These are phyloP conservation scores for Malassezia dermatis DNA, from an alignment of 1,284 basidiomycete genomes.

Conservation along the genomic window DNA sequence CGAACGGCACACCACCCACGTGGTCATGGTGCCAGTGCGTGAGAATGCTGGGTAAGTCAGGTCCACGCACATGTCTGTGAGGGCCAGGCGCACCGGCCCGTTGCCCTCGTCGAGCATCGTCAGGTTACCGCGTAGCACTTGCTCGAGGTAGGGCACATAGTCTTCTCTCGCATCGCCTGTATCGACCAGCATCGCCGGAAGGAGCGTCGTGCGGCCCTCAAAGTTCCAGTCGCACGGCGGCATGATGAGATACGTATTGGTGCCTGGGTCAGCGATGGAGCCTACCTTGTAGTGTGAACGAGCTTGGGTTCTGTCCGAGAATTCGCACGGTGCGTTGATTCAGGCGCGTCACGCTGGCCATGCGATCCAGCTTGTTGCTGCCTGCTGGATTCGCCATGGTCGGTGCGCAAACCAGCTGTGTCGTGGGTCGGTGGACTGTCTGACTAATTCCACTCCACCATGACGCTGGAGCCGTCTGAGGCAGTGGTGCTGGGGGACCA, in stretches of 20 bases:
- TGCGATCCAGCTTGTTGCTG: conserved; percentile 4
- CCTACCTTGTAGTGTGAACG: conserved; percentile 76
- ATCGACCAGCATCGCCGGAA: conserved; percentile 65
- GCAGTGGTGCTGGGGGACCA: conserved; percentile 5
- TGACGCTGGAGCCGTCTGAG: neutral
- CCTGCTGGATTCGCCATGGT: neutral
- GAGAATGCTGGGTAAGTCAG: conserved; percentile 60
- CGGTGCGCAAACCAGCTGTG: neutral
- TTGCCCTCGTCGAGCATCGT: conserved; percentile 18
- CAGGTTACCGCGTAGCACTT: conserved; percentile 51
- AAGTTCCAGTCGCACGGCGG: conserved; percentile 30
- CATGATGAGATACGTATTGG: conserved; percentile 76
- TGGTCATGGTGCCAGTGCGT: conserved; percentile 89
- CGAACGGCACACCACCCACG: conserved; percentile 62
- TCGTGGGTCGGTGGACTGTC: neutral
- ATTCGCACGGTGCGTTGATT: conserved; percentile 48
- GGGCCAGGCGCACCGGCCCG: conserved; percentile 20
- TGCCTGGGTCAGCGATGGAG: conserved; percentile 52
- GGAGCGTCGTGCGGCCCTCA: conserved; percentile 51
- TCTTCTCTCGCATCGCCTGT: conserved; percentile 67
- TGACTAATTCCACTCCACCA: conserved; percentile 1
- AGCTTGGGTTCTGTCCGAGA: conserved; percentile 69
- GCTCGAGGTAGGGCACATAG: conserved; percentile 61
- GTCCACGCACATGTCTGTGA: conserved; percentile 26
- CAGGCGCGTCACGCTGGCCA: conserved; percentile 20